Evolutionary conservation across 768 basidiomycete genomes (phyloP), one percentile per base, ranked within the genome.

Genomic region (Crassisporium funariophilum): DNA sequence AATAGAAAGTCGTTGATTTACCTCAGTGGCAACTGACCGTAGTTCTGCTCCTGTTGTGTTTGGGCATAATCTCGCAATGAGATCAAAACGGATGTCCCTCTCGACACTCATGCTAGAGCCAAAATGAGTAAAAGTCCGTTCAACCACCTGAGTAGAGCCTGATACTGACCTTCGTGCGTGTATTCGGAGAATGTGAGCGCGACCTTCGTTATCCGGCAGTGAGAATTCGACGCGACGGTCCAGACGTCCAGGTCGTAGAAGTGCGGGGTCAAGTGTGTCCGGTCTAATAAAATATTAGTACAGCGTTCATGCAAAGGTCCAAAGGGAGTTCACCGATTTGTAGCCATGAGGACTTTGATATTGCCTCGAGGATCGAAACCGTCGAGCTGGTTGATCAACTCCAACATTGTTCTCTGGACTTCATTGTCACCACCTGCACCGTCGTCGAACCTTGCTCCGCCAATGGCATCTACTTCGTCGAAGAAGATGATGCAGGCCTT

Each of bases 401-500:
- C 97, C 74, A 99, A 74, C 97, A 99, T 99, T 9, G 97, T 99
- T 64, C 97, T 75, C 70, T 99, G 97, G 34, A 99, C 97, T 63
- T 99, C 97, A 60, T 99, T 98, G 56, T 99, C 97, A 23, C 97
- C 97, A 25, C 97, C 97, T 23, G 95, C 97, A 44, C 97, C 97
- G 62, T 99, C 97, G 60, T 98, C 97, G 60, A 95, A 97, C 39
- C 97, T 82, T 13, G 97, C 97, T 44, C 97, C 97, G 65, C 97
- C 97, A 50, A 98, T 92, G 36, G 97, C 97, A 58, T 98, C 97
- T 11, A 99, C 84, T 75, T 98, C 97, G 58, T 99, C 97, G 55
- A 99, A 98, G 73, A 99, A 99, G 62, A 99, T 98, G 63, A 99
- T 98, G 62, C 97, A 98, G 1, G 97, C 97, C 70, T 98, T 98